Evolutionary conservation across 192 early-diverging fungal genomes (phyloP).

Genomic region (Pilobolus umbonatus): DNA sequence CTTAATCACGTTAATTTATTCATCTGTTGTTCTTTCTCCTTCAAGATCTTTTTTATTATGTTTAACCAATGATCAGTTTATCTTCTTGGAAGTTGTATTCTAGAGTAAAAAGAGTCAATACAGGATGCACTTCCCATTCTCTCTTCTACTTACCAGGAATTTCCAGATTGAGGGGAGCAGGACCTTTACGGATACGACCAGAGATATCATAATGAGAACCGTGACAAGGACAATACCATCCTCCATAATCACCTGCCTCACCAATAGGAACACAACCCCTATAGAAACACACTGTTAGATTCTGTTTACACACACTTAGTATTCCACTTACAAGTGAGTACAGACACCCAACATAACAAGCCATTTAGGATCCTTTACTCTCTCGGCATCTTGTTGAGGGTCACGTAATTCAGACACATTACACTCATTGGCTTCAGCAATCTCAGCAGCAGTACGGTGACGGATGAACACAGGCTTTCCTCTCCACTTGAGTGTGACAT

Average conservation of each 20-base stretch:
- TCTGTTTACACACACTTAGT: neutral
- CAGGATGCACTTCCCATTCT: neutral
- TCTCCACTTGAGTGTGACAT: constrained; percentile 97
- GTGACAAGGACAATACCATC: constrained; percentile 99
- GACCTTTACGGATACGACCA: constrained; percentile 96
- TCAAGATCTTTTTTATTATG: no score
- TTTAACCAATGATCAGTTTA: constrained; percentile 85
- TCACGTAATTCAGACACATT: constrained; percentile 80
- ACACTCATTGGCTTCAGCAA: constrained; percentile 85
- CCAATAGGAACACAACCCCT: constrained; percentile 97
- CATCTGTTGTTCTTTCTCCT: no score
- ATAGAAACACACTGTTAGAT: constrained; percentile 58
- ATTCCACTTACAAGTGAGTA: constrained; percentile 41
- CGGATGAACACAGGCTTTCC: constrained; percentile 98
- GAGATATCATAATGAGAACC: constrained; percentile 99
- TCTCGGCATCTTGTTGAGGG: constrained; percentile 87
- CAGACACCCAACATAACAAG: constrained; percentile 87
- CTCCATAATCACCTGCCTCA: constrained; percentile 96
- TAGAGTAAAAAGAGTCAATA: neutral
- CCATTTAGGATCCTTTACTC: constrained; percentile 91
- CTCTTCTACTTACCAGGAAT: constrained; percentile 63
- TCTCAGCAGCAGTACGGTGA: constrained; percentile 93
- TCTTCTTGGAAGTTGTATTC: constrained; percentile 68
- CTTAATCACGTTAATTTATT: no score
- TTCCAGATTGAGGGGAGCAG: constrained; percentile 97